Evolutionary conservation across 2,329 filamentous ascomycete species (phyloP).

Genomic region (Xylariaceae sp.): DNA sequence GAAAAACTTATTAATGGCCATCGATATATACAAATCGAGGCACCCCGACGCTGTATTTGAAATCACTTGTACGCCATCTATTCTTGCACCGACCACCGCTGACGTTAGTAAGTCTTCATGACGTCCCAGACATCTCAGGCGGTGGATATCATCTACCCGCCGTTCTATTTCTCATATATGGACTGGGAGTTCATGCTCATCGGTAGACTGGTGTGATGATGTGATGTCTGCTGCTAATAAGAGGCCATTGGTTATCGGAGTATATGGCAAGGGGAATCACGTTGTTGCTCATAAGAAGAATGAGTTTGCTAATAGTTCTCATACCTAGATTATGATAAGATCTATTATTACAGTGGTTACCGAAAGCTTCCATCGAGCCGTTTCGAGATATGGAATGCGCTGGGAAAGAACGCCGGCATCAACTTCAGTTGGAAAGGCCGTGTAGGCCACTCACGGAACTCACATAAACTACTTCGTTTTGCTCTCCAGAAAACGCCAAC

Average conservation of each 20-base stretch:
- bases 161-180: background rate
- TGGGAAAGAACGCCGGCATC: slow-evolving; percentile 38
- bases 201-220: background rate
- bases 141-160: background rate
- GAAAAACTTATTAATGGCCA: slow-evolving; percentile 44
- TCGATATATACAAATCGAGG: slow-evolving; percentile 37
- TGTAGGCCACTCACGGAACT: slow-evolving; percentile 43
- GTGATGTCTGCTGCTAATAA: background rate
- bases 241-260: background rate
- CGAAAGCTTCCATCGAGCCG: slow-evolving; percentile 28
- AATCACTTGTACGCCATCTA: slow-evolving; percentile 45
- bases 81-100: slow-evolving; percentile 36
- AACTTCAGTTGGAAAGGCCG: slow-evolving; percentile 39
- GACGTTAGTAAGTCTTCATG: slow-evolving; percentile 28
- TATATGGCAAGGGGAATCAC: background rate
- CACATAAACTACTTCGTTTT: slow-evolving; percentile 46
- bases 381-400: slow-evolving; percentile 23
- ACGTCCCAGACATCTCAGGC: background rate
- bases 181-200: background rate
- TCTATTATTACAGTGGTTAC: slow-evolving; percentile 35
- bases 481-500: slow-evolving; percentile 33
- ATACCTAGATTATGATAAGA: slow-evolving; percentile 34
- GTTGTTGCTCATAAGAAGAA: background rate
- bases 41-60: slow-evolving; percentile 45
- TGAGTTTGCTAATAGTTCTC: slow-evolving; percentile 8